phyloP scores from a whole-genome alignment of 257 asterid genomes.

The Nicotiana attenuata region DNA sequence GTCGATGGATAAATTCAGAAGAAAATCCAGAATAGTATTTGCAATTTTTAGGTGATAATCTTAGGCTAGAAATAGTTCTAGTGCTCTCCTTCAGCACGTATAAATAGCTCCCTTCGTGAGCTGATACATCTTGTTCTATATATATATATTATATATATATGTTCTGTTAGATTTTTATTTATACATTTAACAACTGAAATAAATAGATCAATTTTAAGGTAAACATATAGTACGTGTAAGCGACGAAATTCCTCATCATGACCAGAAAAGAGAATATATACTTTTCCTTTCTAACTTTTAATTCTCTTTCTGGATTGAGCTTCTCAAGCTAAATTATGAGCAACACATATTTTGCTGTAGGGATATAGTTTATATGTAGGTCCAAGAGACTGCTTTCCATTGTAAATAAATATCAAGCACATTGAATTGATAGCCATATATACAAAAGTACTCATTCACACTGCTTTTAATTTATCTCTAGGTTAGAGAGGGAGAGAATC shows the following conservation, averaged over 20 bases:
- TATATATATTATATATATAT: too few species aligned
- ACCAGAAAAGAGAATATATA: too few species aligned
- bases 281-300: not conserved
- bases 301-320: not conserved
- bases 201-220: too few species aligned
- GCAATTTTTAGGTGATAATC: too few species aligned
- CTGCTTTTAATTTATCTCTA: not conserved
- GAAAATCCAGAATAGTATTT: too few species aligned
- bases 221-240: not conserved
- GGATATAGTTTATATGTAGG: not conserved
- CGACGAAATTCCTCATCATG: not conserved
- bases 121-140: too few species aligned
- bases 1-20: too few species aligned
- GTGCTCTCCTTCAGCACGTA: too few species aligned
- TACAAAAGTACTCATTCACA: not conserved
- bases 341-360: not conserved
- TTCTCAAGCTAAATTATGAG: not conserved
- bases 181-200: too few species aligned
- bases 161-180: too few species aligned
- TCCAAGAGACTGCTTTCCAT: not conserved
- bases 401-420: not conserved
- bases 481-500: constrained; percentile 15
- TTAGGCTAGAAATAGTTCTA: too few species aligned
- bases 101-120: too few species aligned
- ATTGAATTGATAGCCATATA: not conserved